phyloP scores from a whole-genome alignment of 2,329 filamentous ascomycete genomes.

The Lachnellula occidentalis region DNA sequence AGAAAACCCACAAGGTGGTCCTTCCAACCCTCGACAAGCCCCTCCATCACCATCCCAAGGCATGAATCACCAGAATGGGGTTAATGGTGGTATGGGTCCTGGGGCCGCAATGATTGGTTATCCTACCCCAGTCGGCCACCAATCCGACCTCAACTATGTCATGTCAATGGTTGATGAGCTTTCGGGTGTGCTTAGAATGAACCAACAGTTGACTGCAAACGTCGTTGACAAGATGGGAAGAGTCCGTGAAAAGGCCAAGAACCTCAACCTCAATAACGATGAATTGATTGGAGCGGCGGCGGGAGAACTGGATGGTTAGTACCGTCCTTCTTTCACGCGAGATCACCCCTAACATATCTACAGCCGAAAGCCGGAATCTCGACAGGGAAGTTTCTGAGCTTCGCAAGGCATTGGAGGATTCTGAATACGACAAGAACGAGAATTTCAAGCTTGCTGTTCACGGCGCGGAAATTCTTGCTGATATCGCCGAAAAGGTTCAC shows the following conservation, averaged over 20 bases:
- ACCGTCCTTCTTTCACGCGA: not conserved
- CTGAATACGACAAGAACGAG: conserved; percentile 54
- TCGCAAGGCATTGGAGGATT: conserved; percentile 56
- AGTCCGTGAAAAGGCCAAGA: conserved; percentile 51
- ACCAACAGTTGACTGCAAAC: conserved; percentile 57
- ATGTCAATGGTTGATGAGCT: conserved; percentile 64
- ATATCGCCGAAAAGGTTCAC: conserved; percentile 59
- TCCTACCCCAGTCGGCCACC: conserved; percentile 61
- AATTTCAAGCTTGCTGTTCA: conserved; percentile 51
- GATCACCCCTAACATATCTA: conserved; percentile 6
- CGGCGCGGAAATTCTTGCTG: conserved; percentile 51
- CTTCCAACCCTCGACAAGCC: conserved; percentile 24
- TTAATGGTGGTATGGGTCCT: conserved; percentile 28
- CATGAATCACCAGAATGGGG: conserved; percentile 28
- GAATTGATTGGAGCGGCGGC: conserved; percentile 51
- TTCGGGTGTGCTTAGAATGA: conserved; percentile 31
- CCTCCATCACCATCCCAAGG: conserved; percentile 29
- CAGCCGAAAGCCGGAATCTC: conserved; percentile 54
- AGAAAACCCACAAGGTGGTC: conserved; percentile 20
- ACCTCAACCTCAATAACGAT: conserved; percentile 50
- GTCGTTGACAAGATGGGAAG: conserved; percentile 58
- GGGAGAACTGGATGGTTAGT: conserved; percentile 51
- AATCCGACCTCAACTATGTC: conserved; percentile 63
- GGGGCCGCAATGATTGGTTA: conserved; percentile 22
- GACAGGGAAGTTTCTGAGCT: conserved; percentile 57